A percentile compares a stretch with the other conserved stretches of the same genome.
Conservation (phyloP, 495 filamentous ascomycete genomes). For the Mytilinidion resinicola region DNA sequence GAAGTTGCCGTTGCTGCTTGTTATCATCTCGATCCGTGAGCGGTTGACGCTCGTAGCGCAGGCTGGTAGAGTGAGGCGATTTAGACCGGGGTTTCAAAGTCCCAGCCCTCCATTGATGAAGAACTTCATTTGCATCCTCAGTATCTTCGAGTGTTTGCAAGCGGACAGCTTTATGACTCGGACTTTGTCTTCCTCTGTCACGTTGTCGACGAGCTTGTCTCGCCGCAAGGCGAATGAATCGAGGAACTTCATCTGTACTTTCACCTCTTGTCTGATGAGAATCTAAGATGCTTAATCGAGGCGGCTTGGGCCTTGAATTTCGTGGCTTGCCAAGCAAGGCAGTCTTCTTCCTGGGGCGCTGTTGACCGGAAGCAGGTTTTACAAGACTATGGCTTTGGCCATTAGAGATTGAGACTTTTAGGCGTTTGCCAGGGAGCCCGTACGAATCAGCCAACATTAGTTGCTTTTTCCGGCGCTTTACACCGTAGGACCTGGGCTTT, state of each 20-base stretch:
- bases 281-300: slow-evolving; percentile 67
- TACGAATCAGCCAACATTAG: slow-evolving; percentile 27
- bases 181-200: slow-evolving; percentile 65
- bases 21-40: slow-evolving; percentile 22
- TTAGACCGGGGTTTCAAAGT: slow-evolving; percentile 40
- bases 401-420: slow-evolving; percentile 26
- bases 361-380: not conserved
- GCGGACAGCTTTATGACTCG: slow-evolving; percentile 65
- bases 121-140: slow-evolving; percentile 58
- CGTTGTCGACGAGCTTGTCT: slow-evolving; percentile 56
- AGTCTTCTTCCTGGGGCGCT: not conserved
- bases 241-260: slow-evolving; percentile 44
- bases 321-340: not conserved
- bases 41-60: slow-evolving; percentile 6
- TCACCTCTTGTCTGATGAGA: slow-evolving; percentile 13
- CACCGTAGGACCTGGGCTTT: slow-evolving; percentile 15
- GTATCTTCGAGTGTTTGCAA: slow-evolving; percentile 69
- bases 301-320: slow-evolving; percentile 31
- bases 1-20: slow-evolving; percentile 1
- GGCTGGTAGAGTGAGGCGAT: slow-evolving; percentile 33
- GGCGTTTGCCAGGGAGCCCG: slow-evolving; percentile 29
- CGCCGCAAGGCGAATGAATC: slow-evolving; percentile 72
- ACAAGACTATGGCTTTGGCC: slow-evolving; percentile 28
- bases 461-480: slow-evolving; percentile 13
- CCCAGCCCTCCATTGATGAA: slow-evolving; percentile 73